These are phyloP conservation scores for Cyclocybe cylindracea DNA, from an alignment of 768 basidiomycete species.

Conservation along the genomic window DNA sequence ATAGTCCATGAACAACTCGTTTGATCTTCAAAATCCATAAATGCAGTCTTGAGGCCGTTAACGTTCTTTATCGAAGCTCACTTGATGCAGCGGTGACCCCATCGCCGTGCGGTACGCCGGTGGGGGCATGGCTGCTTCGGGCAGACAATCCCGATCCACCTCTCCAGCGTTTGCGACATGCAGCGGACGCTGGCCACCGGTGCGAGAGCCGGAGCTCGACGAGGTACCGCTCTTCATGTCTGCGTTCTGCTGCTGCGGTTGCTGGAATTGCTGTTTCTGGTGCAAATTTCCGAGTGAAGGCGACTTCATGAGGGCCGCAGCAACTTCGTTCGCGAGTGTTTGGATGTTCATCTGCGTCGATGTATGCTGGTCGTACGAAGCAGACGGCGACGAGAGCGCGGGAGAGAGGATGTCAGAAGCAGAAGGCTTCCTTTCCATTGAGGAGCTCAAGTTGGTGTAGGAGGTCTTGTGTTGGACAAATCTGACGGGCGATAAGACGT, in stretches of 20 bases:
- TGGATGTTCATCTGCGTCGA: constrained; percentile 11
- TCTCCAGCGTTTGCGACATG: background rate
- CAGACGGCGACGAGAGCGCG: too few relatives aligned
- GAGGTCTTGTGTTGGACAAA: too few relatives aligned
- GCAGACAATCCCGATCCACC: background rate
- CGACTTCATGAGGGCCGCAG: constrained; percentile 8
- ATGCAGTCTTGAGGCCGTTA: background rate
- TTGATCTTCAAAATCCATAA: too few relatives aligned
- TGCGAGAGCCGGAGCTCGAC: background rate
- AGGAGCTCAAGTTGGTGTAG: too few relatives aligned
- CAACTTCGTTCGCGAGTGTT: constrained; percentile 19
- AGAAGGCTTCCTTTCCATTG: too few relatives aligned
- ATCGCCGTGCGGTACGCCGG: constrained; percentile 9
- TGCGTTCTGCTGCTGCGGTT: too few relatives aligned
- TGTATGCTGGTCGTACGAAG: background rate
- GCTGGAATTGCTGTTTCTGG: too few relatives aligned
- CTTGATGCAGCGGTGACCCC: background rate
- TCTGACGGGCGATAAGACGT: too few relatives aligned
- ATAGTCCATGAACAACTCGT: too few relatives aligned
- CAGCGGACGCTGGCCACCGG: background rate
- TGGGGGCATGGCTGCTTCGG: background rate
- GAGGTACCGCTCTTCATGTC: background rate
- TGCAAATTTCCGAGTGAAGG: background rate
- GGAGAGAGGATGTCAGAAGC: too few relatives aligned
- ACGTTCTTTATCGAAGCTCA: background rate